Evolutionary conservation across 2,329 filamentous ascomycete species (phyloP), one percentile per base, ranked within the genome.

Genomic region (Reticulascus tulasneorum): DNA sequence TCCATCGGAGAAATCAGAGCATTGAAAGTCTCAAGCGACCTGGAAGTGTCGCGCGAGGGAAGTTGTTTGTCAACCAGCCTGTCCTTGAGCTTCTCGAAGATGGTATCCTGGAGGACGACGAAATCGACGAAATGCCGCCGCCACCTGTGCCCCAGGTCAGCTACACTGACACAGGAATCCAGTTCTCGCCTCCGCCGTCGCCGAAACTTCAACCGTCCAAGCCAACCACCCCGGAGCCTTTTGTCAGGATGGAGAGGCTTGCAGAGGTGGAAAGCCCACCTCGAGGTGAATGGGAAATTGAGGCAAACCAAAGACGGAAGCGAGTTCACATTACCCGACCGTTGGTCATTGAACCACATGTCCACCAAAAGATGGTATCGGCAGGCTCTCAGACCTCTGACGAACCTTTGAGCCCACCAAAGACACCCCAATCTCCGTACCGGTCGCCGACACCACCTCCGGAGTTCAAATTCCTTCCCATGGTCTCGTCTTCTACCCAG

Each of bases 171-270:
- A 75, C 74, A n/a, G 86, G 82, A 4, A 73, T 87, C 21, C 90
- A 96, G 57, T 93, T 77, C 52, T 93, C 88, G 22, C 89, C 88
- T 29, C 87, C 87, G 2, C 73, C 83, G 4, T 94, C 88, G 3
- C 87, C 87, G 1, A 70, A 68, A 48, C 37, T 71, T 6, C 42
- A 53, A 9, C 58, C 68, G 1, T 48, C 47, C 31, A 65, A 68
- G 47, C 55, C 64, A 12, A 49, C 63, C 12, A 64, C 62, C 2
- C 62, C 66, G 3, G 71, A 76, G 38, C 8, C 28, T 4, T 34
- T 42, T 23, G 11, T 52, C 42, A 29, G 51, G 24, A 52, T 55
- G 13, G 65, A 69, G 30, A 66, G 58, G 43, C 55, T 60, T 3
- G 52, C 56, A 9, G 67, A 72, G 8, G 29, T 60, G 4, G 73